Evolutionary conservation across 2,329 filamentous ascomycete genomes (phyloP).

Genomic region (Arthrocladium fulminans): DNA sequence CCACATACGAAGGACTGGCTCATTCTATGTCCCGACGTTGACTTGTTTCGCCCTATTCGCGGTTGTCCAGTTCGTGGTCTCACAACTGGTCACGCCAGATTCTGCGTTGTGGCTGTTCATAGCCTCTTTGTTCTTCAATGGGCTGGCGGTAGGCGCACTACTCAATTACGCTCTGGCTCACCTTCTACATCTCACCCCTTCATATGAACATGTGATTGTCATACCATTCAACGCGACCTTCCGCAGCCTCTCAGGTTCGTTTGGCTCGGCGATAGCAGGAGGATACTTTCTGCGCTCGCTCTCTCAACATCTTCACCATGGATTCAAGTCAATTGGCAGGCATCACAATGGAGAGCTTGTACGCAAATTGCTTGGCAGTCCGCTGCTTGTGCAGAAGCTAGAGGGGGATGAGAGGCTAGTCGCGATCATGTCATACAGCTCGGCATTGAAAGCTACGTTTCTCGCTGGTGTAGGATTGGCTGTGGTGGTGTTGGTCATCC

Average conservation of each 20-base stretch:
- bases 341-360: conserved; percentile 40
- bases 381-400: conserved; percentile 45
- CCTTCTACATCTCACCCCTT: conserved; percentile 60
- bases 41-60: conserved; percentile 55
- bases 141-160: conserved; percentile 60
- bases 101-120: conserved; percentile 49
- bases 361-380: conserved; percentile 49
- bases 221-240: conserved; percentile 71
- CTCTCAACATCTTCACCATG: conserved; percentile 44
- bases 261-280: conserved; percentile 70
- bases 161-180: conserved; percentile 78
- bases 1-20: conserved; percentile 63
- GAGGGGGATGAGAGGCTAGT: conserved; percentile 42
- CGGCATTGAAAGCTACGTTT: conserved; percentile 46
- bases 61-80: conserved; percentile 49
- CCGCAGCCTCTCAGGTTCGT: conserved; percentile 70
- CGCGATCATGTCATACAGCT: conserved; percentile 46
- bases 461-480: conserved; percentile 43
- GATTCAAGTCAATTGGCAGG: conserved; percentile 43
- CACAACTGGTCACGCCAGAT: conserved; percentile 45
- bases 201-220: conserved; percentile 62
- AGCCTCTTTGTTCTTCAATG: conserved; percentile 50
- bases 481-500: conserved; percentile 41
- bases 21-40: conserved; percentile 60
- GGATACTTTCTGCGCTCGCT: conserved; percentile 62